phyloP scores from a whole-genome alignment of 169 alveolate species.

The Hepatocystis sp. region DNA sequence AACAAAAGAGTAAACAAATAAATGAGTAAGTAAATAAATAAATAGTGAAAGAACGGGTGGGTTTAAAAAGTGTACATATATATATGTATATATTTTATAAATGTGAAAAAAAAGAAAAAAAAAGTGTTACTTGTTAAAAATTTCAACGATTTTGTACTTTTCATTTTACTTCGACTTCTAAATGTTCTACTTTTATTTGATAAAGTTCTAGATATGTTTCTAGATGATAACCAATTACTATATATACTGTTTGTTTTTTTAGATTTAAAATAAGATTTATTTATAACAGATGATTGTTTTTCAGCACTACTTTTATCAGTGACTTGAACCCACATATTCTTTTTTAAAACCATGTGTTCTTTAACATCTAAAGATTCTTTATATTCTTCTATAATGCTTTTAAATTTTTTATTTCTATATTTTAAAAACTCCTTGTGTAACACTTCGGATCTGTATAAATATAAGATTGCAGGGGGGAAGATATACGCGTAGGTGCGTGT shows the following conservation, averaged over 20 bases:
- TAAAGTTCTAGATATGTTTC: conserved; percentile 56
- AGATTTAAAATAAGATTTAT: conserved; percentile 70
- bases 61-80: too few relatives aligned
- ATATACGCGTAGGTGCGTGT: too few relatives aligned
- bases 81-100: too few relatives aligned
- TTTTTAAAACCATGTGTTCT: conserved; percentile 58
- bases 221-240: conserved; percentile 42
- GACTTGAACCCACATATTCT: conserved; percentile 75
- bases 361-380: conserved; percentile 59
- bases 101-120: too few relatives aligned
- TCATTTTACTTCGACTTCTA: conserved; percentile 47
- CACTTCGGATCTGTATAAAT: conserved; percentile 31
- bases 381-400: conserved; percentile 70
- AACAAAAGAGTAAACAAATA: too few relatives aligned
- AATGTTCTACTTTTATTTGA: conserved; percentile 74
- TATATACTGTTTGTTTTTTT: conserved; percentile 57
- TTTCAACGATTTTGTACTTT: conserved; percentile 69
- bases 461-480: not conserved
- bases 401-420: conserved; percentile 59
- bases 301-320: conserved; percentile 49
- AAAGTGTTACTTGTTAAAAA: conserved; percentile 61
- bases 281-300: conserved; percentile 65
- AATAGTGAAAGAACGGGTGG: too few relatives aligned
- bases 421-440: conserved; percentile 49
- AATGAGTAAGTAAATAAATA: too few relatives aligned